Conservation (phyloP, 495 filamentous ascomycete genomes). For the Haplographium delicatum region DNA sequence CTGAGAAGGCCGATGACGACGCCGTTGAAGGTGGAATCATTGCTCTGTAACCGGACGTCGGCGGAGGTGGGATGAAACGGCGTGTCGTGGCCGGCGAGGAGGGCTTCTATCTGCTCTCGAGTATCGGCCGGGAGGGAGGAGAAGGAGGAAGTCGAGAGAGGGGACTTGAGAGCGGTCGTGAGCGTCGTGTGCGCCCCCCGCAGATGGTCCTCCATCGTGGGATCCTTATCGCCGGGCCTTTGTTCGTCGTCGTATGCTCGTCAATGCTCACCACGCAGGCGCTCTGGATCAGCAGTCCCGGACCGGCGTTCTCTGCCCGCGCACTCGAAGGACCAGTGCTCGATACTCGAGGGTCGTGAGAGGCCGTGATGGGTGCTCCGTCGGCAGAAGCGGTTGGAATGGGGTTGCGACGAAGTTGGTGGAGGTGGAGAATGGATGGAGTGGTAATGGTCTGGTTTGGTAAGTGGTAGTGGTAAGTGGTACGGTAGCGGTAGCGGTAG, state of each 20-base stretch:
- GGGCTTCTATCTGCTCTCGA: neutral
- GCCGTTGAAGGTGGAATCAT: slow-evolving; percentile 52
- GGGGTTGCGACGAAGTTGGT: neutral
- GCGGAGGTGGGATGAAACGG: neutral
- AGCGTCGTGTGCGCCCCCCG: slow-evolving; percentile 17
- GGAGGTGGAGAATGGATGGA: no score
- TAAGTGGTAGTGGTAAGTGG: no score
- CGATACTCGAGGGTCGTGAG: neutral
- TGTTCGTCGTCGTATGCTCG: neutral
- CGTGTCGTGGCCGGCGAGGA: neutral
- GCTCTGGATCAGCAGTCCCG: neutral
- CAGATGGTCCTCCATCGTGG: slow-evolving; percentile 18
- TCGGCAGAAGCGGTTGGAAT: neutral
- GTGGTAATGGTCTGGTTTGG: no score
- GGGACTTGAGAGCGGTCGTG: slow-evolving; percentile 9
- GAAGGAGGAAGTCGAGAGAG: neutral
- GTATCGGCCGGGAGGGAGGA: neutral
- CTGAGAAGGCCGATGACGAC: slow-evolving; percentile 93
- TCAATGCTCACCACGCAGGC: neutral
- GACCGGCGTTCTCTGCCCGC: slow-evolving; percentile 21
- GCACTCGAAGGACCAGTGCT: slow-evolving; percentile 1
- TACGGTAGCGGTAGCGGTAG: neutral
- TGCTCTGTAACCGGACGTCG: slow-evolving; percentile 12
- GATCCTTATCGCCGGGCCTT: slow-evolving; percentile 10
- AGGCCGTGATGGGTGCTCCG: neutral